phyloP scores from a whole-genome alignment of 2,329 filamentous ascomycete species.

The Stachybotrys chartarum region DNA sequence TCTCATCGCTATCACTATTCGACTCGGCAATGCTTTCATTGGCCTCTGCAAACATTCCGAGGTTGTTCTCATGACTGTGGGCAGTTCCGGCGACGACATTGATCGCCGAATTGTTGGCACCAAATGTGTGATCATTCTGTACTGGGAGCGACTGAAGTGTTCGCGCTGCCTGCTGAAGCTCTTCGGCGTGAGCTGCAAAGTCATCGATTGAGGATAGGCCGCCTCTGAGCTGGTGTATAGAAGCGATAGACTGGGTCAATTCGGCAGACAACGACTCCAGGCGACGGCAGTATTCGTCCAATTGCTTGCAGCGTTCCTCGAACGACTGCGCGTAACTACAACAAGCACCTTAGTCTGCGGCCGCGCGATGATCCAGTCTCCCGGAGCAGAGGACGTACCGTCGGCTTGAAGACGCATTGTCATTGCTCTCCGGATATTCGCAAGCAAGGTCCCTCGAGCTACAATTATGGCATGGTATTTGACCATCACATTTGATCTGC shows the following conservation, averaged over 20 bases:
- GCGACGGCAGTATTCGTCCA: conserved; percentile 14
- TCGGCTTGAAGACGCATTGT: conserved; percentile 14
- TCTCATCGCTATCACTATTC: background rate
- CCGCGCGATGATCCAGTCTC: conserved; percentile 2
- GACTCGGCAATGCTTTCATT: background rate
- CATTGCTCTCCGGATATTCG: conserved; percentile 12
- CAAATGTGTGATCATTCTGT: background rate
- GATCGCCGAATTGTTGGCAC: background rate
- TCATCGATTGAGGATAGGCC: background rate
- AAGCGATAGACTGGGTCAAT: conserved; percentile 4
- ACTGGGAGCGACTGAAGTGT: conserved; percentile 6
- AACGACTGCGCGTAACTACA: background rate
- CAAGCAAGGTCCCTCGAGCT: conserved; percentile 11
- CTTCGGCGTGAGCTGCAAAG: conserved; percentile 2
- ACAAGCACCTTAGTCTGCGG: background rate
- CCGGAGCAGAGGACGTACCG: conserved; percentile 5
- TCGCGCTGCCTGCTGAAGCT: conserved; percentile 7
- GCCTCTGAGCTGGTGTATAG: background rate
- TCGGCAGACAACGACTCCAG: conserved; percentile 11
- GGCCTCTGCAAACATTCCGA: conserved; percentile 1
- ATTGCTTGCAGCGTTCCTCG: conserved; percentile 15
- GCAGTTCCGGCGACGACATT: background rate
- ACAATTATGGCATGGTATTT: conserved; percentile 15
- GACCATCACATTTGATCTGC: conserved; percentile 18
- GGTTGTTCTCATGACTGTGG: background rate